Percentiles rank a stretch among this genome's conserved stretches.
These are phyloP conservation scores for Aspergillus homomorphus DNA, from an alignment of 495 filamentous ascomycete genomes.

Conservation along the genomic window DNA sequence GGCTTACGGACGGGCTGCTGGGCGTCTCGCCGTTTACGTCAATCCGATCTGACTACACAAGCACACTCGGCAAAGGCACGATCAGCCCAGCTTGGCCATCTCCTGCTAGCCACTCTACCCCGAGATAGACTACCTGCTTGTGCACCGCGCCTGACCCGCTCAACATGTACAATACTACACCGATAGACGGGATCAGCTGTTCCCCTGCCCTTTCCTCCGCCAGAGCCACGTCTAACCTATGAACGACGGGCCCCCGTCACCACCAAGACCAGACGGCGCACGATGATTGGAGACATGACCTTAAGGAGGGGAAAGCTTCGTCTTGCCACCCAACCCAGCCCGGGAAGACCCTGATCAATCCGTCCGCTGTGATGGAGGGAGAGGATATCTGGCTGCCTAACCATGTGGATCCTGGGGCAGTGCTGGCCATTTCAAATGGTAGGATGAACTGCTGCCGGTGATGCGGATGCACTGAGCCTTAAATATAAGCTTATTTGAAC, in stretches of 20 bases:
- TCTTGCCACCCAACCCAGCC: neutral
- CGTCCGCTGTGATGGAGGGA: neutral
- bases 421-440: constrained; percentile 11
- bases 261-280: neutral
- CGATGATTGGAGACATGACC: neutral
- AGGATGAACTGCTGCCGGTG: neutral
- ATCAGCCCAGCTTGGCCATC: neutral
- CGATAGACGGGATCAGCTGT: neutral
- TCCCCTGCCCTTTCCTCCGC: neutral
- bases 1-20: too few relatives aligned
- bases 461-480: constrained; percentile 1
- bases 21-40: too few relatives aligned
- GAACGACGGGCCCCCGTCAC: neutral
- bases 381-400: constrained; percentile 20
- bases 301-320: neutral
- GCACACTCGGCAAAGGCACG: neutral
- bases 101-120: neutral
- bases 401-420: constrained; percentile 13
- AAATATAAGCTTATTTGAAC: constrained; percentile 27
- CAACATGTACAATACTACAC: neutral
- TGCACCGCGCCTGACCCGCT: neutral
- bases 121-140: neutral
- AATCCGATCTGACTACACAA: neutral
- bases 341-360: neutral
- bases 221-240: neutral